Percentiles rank a stretch among this genome's conserved stretches.
Conservation (phyloP, 2,329 filamentous ascomycete species). For the Colletotrichum horii region DNA sequence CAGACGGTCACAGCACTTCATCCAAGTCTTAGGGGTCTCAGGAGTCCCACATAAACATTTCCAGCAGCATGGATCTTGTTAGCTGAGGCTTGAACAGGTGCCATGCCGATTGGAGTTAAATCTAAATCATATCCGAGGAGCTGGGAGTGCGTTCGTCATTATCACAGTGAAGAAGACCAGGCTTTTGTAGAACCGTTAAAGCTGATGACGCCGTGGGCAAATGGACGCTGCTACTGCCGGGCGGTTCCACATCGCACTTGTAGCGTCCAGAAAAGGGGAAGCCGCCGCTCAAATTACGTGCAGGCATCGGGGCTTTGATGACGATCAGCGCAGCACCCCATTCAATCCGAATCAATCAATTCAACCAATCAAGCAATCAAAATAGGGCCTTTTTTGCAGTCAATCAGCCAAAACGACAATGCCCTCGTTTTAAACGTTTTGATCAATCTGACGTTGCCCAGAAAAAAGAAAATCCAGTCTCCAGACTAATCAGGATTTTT, state of each 20-base stretch:
- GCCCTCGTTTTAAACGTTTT: too few species aligned
- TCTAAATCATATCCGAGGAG: background rate
- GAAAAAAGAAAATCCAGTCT: too few species aligned
- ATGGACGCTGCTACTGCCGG: background rate
- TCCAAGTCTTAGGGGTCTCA: background rate
- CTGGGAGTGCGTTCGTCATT: background rate
- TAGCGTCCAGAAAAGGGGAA: background rate
- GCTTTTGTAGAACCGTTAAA: background rate
- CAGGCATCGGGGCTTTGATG: background rate
- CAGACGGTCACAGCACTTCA: background rate
- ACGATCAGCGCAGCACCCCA: too few species aligned
- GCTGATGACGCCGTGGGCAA: fast-evolving
- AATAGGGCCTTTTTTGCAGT: too few species aligned
- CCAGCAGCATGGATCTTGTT: background rate
- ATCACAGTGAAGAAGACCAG: background rate
- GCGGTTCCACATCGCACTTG: background rate
- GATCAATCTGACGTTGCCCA: too few species aligned
- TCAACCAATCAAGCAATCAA: too few species aligned
- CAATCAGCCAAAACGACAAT: too few species aligned
- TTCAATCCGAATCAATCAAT: too few species aligned
- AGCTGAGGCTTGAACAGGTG: background rate
- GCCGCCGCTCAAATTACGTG: background rate
- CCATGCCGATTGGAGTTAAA: background rate
- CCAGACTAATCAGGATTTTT: too few species aligned
- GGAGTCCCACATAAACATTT: background rate